Conservation (phyloP, 2,329 filamentous ascomycete genomes). For the Nemania serpens region DNA sequence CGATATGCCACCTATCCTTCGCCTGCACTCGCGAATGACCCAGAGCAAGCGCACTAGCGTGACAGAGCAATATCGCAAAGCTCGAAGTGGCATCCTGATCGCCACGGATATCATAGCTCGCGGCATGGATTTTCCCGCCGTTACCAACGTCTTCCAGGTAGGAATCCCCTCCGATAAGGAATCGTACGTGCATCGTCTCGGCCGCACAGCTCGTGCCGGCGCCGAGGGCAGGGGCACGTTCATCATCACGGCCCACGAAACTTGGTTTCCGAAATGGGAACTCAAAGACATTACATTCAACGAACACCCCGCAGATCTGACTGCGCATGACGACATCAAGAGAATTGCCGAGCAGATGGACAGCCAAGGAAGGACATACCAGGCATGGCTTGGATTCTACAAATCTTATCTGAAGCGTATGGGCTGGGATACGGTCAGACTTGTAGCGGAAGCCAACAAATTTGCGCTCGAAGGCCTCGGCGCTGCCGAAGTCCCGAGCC, state of each 20-base stretch:
- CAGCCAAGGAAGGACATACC: conserved; percentile 55
- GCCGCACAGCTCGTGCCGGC: conserved; percentile 68
- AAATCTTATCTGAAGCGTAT: conserved; percentile 54
- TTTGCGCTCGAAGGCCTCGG: conserved; percentile 55
- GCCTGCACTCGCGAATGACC: conserved; percentile 56
- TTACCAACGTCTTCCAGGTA: conserved; percentile 69
- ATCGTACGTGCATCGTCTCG: conserved; percentile 70
- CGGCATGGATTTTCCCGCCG: conserved; percentile 74
- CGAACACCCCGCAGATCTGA: conserved; percentile 51
- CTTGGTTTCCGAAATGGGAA: conserved; percentile 54
- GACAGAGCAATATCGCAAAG: conserved; percentile 66
- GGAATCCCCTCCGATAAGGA: conserved; percentile 64
- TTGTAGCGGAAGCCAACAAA: conserved; percentile 57
- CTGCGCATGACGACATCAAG: conserved; percentile 46
- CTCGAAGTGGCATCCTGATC: conserved; percentile 60
- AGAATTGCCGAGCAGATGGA: conserved; percentile 48
- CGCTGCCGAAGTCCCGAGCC: conserved; percentile 50
- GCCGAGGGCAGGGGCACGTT: conserved; percentile 67
- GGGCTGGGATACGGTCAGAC: conserved; percentile 39
- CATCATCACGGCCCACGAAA: conserved; percentile 58
- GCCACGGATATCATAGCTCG: conserved; percentile 74
- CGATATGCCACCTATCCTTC: conserved; percentile 49
- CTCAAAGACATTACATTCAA: conserved; percentile 60
- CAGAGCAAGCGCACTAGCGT: conserved; percentile 57
- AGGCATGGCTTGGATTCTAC: conserved; percentile 61